Percentiles rank a stretch among this genome's conserved stretches.
phyloP scores from a whole-genome alignment of 495 filamentous ascomycete species.

The Massariosphaeria phaeospora region DNA sequence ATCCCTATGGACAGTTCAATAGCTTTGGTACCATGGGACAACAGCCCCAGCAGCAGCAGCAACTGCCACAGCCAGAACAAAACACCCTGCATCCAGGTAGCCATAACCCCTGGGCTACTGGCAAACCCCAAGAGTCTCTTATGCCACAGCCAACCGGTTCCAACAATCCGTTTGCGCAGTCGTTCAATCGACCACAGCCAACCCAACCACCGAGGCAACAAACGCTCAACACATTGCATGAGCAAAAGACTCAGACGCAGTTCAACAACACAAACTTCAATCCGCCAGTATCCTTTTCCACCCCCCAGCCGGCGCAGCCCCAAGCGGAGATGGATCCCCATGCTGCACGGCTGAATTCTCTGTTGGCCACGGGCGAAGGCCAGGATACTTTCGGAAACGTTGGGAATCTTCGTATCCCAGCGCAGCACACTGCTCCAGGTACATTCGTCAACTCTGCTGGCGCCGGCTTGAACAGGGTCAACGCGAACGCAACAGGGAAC shows the following conservation, averaged over 20 bases:
- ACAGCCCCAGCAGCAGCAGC: conserved; percentile 51
- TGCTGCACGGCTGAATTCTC: conserved; percentile 81
- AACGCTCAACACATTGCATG: conserved; percentile 58
- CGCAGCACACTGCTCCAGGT: conserved; percentile 94
- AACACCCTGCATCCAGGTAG: conserved; percentile 63
- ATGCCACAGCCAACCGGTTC: conserved; percentile 76
- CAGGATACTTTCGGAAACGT: conserved; percentile 97
- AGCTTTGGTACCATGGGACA: conserved; percentile 50
- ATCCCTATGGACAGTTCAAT: conserved; percentile 61
- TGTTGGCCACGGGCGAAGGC: conserved; percentile 81
- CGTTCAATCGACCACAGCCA: conserved; percentile 45
- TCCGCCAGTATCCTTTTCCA: conserved; percentile 34
- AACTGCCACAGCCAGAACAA: conserved; percentile 50
- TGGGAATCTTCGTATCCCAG: conserved; percentile 87
- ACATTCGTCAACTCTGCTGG: conserved; percentile 96
- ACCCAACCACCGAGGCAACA: conserved; percentile 32
- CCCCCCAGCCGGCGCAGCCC: conserved; percentile 41
- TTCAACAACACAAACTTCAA: conserved; percentile 43
- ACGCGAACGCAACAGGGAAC: conserved; percentile 69
- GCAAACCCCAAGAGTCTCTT: conserved; percentile 47
- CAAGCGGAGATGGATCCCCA: conserved; percentile 62
- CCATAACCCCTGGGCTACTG: conserved; percentile 75
- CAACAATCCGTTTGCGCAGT: conserved; percentile 87
- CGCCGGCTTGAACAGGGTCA: conserved; percentile 60
- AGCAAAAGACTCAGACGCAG: conserved; percentile 41